These are phyloP conservation scores for Paraconiothyrium sp. DNA, from an alignment of 2,329 filamentous ascomycete genomes.

Conservation along the genomic window DNA sequence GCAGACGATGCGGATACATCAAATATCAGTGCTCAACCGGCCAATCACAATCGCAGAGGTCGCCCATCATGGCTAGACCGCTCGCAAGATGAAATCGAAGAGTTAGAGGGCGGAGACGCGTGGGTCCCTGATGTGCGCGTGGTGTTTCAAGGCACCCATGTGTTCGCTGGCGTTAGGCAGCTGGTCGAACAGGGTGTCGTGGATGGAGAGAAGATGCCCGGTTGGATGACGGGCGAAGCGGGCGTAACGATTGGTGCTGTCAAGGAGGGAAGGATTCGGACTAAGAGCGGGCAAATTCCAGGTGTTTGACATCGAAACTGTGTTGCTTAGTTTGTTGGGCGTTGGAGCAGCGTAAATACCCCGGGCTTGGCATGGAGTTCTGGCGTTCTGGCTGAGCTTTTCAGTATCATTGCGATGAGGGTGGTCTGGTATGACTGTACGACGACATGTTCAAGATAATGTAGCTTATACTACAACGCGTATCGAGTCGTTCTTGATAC, in stretches of 20 bases:
- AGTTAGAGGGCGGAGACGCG: slow-evolving; percentile 33
- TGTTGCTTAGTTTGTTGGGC: not conserved
- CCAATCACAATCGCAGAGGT: slow-evolving; percentile 35
- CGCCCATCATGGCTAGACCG: slow-evolving; percentile 47
- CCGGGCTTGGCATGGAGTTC: slow-evolving; percentile 14
- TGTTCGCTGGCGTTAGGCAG: slow-evolving; percentile 81
- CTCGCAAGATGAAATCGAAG: slow-evolving; percentile 41
- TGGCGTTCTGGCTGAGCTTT: not conserved
- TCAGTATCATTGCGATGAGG: not conserved
- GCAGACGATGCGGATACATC: slow-evolving; percentile 31
- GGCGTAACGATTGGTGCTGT: slow-evolving; percentile 79
- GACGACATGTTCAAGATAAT: not conserved
- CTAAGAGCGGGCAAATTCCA: slow-evolving; percentile 37
- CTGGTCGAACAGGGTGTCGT: slow-evolving; percentile 80
- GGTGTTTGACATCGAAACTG: slow-evolving; percentile 27
- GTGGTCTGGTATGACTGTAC: slow-evolving; percentile 1
- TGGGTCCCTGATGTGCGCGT: slow-evolving; percentile 72
- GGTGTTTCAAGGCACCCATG: slow-evolving; percentile 77
- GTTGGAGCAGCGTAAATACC: slow-evolving; percentile 13
- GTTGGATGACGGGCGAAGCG: slow-evolving; percentile 91
- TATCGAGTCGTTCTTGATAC: not conserved
- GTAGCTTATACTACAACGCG: not conserved
- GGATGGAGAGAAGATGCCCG: slow-evolving; percentile 81
- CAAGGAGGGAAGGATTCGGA: slow-evolving; percentile 68
- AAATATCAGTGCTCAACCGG: slow-evolving; percentile 25